Conservation (phyloP, 257 asterid genomes). For the Scutellaria barbata region DNA sequence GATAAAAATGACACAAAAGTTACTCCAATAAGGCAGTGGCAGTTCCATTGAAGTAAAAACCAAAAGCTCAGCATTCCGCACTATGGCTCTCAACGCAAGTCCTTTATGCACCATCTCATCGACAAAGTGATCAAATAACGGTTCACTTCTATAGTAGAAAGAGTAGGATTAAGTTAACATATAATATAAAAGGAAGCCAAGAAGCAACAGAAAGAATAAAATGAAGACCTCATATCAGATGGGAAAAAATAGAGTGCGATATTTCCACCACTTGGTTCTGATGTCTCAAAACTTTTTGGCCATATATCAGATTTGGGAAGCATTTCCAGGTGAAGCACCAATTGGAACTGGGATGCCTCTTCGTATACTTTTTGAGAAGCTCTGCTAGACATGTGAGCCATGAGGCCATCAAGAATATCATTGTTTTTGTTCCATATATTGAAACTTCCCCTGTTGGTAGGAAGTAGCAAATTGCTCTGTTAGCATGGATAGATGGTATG, state of each 20-base stretch:
- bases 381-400: conserved; percentile 56
- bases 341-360: conserved; percentile 49
- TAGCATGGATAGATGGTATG: not conserved
- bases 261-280: conserved; percentile 47
- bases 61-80: conserved; percentile 73
- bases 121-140: conserved; percentile 54
- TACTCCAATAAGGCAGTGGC: conserved; percentile 66
- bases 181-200: not conserved
- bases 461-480: not conserved
- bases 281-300: conserved; percentile 62
- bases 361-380: conserved; percentile 54
- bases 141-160: conserved; percentile 42
- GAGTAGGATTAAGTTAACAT: conserved; percentile 3
- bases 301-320: conserved; percentile 54
- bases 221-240: conserved; percentile 47
- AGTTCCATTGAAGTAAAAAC: conserved; percentile 65
- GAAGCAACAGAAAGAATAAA: not conserved
- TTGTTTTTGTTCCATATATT: conserved; percentile 41
- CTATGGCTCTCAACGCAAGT: conserved; percentile 57
- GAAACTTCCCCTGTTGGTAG: conserved; percentile 61
- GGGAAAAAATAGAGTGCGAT: conserved; percentile 78
- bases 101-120: conserved; percentile 49
- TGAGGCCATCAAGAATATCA: conserved; percentile 47
- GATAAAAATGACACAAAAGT: conserved; percentile 29
- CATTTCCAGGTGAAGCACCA: conserved; percentile 61